phyloP scores from a whole-genome alignment of 371 early-diverging fungal species.

The Mortierella sp. region DNA sequence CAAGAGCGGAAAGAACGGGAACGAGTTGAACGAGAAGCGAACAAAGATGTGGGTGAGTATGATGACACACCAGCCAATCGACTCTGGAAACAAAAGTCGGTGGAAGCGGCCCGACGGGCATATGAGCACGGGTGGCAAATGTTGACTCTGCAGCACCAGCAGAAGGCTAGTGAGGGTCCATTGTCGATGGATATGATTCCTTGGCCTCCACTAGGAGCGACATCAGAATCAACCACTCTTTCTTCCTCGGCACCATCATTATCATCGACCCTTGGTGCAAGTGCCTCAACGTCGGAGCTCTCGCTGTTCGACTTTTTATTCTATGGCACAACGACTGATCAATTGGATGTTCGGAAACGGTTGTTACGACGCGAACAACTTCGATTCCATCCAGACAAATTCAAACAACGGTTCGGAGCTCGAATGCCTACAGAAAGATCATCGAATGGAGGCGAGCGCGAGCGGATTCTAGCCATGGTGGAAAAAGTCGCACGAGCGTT shows the following conservation, averaged over 20 bases:
- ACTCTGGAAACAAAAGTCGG: slow-evolving; percentile 7
- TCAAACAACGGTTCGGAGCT: slow-evolving; percentile 33
- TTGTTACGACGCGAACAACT: slow-evolving; percentile 33
- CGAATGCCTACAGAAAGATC: slow-evolving; percentile 8
- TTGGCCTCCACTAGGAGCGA: slow-evolving; percentile 25
- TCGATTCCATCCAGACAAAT: slow-evolving; percentile 46
- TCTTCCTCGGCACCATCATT: neutral
- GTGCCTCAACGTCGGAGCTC: slow-evolving; percentile 5
- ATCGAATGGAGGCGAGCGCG: slow-evolving; percentile 12
- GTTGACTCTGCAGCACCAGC: slow-evolving; percentile 1
- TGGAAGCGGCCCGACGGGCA: slow-evolving; percentile 10
- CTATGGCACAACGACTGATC: slow-evolving; percentile 22
- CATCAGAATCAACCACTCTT: neutral
- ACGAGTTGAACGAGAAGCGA: neutral
- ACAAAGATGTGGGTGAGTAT: neutral
- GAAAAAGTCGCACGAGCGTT: slow-evolving; percentile 30
- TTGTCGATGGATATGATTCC: slow-evolving; percentile 27
- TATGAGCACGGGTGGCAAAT: slow-evolving; percentile 27
- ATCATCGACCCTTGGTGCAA: neutral
- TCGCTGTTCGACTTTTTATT: slow-evolving; percentile 41
- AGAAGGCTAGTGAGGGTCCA: neutral
- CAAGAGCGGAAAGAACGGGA: slow-evolving; percentile 19
- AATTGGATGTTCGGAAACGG: slow-evolving; percentile 22
- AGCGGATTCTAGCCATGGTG: slow-evolving; percentile 28
- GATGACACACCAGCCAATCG: slow-evolving; percentile 13